Evolutionary conservation across 768 basidiomycete species (phyloP), one percentile per base, ranked within the genome.

Genomic region (Leucosporidium scottii): DNA sequence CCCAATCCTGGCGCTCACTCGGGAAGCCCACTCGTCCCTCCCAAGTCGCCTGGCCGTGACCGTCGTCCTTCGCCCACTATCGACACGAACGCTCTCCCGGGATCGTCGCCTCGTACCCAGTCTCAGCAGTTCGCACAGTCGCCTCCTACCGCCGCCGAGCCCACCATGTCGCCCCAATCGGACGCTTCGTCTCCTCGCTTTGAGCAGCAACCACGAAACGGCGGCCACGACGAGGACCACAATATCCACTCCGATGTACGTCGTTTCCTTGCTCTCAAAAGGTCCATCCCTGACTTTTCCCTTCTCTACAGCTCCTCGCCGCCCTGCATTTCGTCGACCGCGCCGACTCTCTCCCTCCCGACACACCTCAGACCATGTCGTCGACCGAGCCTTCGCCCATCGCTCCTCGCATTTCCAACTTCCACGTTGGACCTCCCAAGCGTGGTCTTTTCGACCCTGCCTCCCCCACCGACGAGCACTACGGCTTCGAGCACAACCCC

Each of bases 321-420:
- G 71, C 67, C 3, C 59, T 72, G 49, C 30, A 69, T 47, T 72
- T 63, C 23, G 67, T 68, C 39, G 71, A 72, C 30, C 61, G 65
- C 9, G 36, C 59, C 1, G 56, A 44, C 1, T 64, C 63, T 23
- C 63, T 59, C n/a, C 34, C 63, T 39, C 54, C 54, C 59, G 27
- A n/a, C 39, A 56, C 59, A 27, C 67, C 62, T 21, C 20, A 34
- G n/a, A 64, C 71, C 12, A 54, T 50, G 1, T 68, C 71, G 10
- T 63, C 64, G 1, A 30, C 55, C 56, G 67, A 58, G 20, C 57
- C 65, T 0, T 54, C 68, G 15, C 68, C 67, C 64, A 27, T 54
- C 49, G 21, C 31, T 9, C 18, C 48, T 21, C 25, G 28, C 56
- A 39, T 50, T 39, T 25, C 18, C 63, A 21, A 53, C 56, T 64